Conservation (phyloP, 176 grass and related monocot species). For the Carex myosuroides region DNA sequence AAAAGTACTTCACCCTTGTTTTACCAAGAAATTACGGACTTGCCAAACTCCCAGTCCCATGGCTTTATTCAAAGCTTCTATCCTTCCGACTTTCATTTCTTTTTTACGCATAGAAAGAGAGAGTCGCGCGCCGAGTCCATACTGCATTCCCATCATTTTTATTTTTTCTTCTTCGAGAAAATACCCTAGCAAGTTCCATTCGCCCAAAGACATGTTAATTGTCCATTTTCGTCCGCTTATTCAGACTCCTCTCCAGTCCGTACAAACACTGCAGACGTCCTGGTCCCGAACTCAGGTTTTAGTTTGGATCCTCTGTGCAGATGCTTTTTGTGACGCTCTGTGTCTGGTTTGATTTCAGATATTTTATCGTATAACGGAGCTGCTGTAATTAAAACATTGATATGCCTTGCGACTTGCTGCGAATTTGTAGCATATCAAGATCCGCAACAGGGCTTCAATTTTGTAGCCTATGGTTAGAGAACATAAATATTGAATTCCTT, state of each 20-base stretch:
- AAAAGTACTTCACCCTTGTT: neutral
- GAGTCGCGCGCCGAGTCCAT: neutral
- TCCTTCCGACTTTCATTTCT: neutral
- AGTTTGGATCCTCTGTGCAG: neutral
- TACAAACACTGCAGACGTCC: neutral
- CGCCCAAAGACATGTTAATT: neutral
- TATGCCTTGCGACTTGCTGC: neutral
- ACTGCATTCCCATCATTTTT: neutral
- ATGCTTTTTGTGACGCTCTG: neutral
- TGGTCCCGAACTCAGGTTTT: neutral
- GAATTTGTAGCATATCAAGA: neutral
- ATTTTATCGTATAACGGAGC: too few relatives aligned
- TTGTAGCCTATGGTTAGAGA: neutral
- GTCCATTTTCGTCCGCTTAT: neutral
- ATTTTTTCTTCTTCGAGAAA: neutral
- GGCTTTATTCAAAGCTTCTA: conserved; percentile 7
- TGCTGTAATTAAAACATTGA: too few relatives aligned
- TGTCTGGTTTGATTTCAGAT: neutral
- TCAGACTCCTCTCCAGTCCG: neutral
- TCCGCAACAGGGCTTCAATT: neutral
- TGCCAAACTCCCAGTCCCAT: neutral
- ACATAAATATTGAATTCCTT: neutral
- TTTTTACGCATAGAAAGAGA: neutral
- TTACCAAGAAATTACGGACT: conserved; percentile 11
- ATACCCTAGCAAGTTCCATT: neutral